Evolutionary conservation across 2,329 filamentous ascomycete species (phyloP), one percentile per base, ranked within the genome.

Genomic region (Fonsecaea pugnacius): DNA sequence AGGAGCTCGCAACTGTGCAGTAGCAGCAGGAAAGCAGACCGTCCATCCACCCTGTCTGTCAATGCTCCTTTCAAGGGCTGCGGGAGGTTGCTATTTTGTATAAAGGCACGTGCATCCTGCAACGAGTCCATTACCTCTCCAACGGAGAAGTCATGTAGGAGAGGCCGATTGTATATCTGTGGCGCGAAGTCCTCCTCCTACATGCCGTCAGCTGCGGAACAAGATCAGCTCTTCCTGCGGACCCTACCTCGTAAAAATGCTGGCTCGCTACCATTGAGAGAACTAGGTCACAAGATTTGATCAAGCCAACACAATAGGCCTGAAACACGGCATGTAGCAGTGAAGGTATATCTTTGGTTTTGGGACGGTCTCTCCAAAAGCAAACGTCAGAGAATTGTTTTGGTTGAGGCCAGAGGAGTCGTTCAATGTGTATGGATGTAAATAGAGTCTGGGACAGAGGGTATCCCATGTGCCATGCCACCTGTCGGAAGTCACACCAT

Each of bases 391-490:
- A 79, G 30, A 96, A 78, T 4, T 76, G 84, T 38, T 78, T 80
- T 4, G 91, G 89, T 33, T 85, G 82, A 0, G 91, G 89, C 78
- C 88, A 90, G 65, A 96, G 80, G 16, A 99, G 82, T 55, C 87
- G 87, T 72, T 97, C 93, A 62, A 98, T 86, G 75, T 99, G 95
- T 36, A 96, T 83, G 58, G 92, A 96, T 4, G 93, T 97, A 75
- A 98, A 92, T 1, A 99, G 80, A 0, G 95, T 98, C 75, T 98
- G 95, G 1, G 94, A 96, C 8, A 99, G 84, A 1, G 95, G 92
- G 73, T 96, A 93, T n/a, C 96, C 95, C 71, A 91, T 87, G 75
- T 98, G 92, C 93, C 96, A 99, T 67, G 92, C 91, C 86, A 96
- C 96, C 89, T 95, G 57, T 38, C n/a, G 43, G 18, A 8, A 14